Base-by-base conservation (phyloP, 2,329 filamentous ascomycete species). In the Rutstroemia sp. region DNA sequence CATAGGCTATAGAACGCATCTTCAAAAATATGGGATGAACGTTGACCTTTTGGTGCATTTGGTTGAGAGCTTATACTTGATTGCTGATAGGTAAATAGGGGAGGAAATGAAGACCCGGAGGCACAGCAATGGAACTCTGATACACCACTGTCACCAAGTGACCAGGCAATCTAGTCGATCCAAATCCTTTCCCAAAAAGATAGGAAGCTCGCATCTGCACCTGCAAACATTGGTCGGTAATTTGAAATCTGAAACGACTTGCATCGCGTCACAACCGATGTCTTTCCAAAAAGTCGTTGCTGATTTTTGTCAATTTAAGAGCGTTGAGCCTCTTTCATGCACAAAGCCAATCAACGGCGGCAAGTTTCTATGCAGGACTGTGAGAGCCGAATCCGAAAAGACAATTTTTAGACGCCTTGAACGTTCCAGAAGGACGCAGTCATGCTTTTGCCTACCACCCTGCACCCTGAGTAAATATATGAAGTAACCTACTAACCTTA, bases 371-470 rank as follows among this genome's bases (percentile, higher is more conserved):
- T 30, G 51, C 44, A 54, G 21, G 8, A 25, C 27, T 48, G 8
- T 25, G 17, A 14, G 44, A 27, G 38, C 10, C 38, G 46, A 38
- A 10, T 4, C 25, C 25, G 25, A 27, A 25, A 10, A 27, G 17
- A 55, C 38, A 45, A 23, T 4, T 16, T 23, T 50, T 50, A 55
- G 46, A 55, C 53, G 53, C 46, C 27, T 37, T 50, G 38, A 12
- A 51, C 30, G 19, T 55, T 55, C 53, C 27, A 55, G 53, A 55
- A 55, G 53, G 49, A 55, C 7, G 53, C 53, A 14, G 30, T 12
- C 30, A 34, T 34, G 41, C 10, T 19, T 51, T 51, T 41, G 30
- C 14, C 12, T 4, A 34, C 12, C 30, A 34, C 30, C 30, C 30
- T 34, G 12, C 12, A 12, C 30, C 30, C 27, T 30, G 27, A 8